A percentile compares a stretch with the other conserved stretches of the same genome.
Evolutionary conservation across 257 asterid species (phyloP).

Genomic region (Solanum ahanhuiri): DNA sequence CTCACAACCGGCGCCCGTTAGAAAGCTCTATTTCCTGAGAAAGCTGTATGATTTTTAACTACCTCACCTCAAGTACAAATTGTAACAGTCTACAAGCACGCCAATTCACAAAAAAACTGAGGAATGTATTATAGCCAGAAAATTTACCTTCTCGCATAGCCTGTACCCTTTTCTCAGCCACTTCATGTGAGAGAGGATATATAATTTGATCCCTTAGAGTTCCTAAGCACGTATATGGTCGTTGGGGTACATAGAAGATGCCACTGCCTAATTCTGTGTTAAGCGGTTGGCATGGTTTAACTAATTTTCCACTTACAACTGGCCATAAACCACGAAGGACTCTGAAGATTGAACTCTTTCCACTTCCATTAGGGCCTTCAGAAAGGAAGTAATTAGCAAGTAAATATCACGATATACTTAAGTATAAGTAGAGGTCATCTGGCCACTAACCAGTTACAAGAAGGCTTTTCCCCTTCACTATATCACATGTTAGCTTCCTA

Average conservation of each 20-base stretch:
- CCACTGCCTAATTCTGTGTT: constrained; percentile 42
- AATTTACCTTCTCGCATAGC: constrained; percentile 35
- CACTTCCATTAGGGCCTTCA: constrained; percentile 99
- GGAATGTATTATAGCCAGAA: background rate
- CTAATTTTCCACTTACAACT: constrained; percentile 68
- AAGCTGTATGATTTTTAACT: background rate
- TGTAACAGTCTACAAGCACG: background rate
- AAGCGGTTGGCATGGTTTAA: constrained; percentile 42
- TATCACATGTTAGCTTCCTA: constrained; percentile 61
- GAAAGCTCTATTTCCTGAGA: background rate
- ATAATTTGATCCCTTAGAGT: constrained; percentile 96
- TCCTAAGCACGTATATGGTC: constrained; percentile 97
- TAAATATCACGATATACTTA: background rate
- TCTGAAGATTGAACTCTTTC: constrained; percentile 95
- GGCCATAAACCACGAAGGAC: constrained; percentile 99
- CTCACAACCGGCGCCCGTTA: background rate
- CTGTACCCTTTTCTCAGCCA: constrained; percentile 59
- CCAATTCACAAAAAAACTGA: background rate
- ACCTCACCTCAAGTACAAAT: background rate
- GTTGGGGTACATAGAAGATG: constrained; percentile 89
- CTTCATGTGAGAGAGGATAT: constrained; percentile 78
- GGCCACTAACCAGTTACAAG: constrained; percentile 89
- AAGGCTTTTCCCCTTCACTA: constrained; percentile 79
- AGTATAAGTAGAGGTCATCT: background rate
- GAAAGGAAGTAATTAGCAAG: background rate